Percentiles rank a stretch among this genome's conserved stretches.
phyloP scores from a whole-genome alignment of 371 early-diverging fungal genomes.

The Haplosporangium sp. region DNA sequence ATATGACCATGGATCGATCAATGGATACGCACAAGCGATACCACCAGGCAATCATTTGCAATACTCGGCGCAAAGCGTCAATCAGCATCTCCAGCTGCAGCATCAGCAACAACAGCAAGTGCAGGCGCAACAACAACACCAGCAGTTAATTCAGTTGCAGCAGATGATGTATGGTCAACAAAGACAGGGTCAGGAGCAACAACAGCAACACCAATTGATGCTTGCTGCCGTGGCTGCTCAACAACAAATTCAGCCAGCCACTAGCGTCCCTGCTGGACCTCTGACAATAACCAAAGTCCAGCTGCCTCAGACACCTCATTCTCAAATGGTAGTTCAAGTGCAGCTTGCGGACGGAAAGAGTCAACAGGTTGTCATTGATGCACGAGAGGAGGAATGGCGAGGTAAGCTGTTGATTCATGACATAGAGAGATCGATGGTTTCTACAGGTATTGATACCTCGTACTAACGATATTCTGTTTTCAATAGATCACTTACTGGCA shows the following conservation, averaged over 20 bases:
- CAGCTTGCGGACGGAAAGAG: constrained; percentile 42
- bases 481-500: constrained; percentile 69
- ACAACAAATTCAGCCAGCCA: constrained; percentile 17
- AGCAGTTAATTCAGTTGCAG: constrained; percentile 56
- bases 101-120: constrained; percentile 46
- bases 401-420: too few relatives aligned
- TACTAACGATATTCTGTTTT: not conserved
- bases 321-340: constrained; percentile 39
- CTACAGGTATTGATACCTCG: too few relatives aligned
- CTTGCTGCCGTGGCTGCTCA: constrained; percentile 13
- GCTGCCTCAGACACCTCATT: constrained; percentile 19
- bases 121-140: constrained; percentile 53
- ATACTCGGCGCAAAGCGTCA: constrained; percentile 38
- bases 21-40: constrained; percentile 13
- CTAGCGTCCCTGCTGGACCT: constrained; percentile 24
- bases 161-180: constrained; percentile 47
- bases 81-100: constrained; percentile 56
- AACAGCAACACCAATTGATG: constrained; percentile 20
- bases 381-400: constrained; percentile 61
- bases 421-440: too few relatives aligned
- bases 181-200: constrained; percentile 45
- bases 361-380: constrained; percentile 44
- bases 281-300: constrained; percentile 42
- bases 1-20: constrained; percentile 28
- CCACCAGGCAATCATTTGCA: constrained; percentile 31